Evolutionary conservation across 1,284 basidiomycete genomes (phyloP).

Genomic region (Cerrena zonata): DNA sequence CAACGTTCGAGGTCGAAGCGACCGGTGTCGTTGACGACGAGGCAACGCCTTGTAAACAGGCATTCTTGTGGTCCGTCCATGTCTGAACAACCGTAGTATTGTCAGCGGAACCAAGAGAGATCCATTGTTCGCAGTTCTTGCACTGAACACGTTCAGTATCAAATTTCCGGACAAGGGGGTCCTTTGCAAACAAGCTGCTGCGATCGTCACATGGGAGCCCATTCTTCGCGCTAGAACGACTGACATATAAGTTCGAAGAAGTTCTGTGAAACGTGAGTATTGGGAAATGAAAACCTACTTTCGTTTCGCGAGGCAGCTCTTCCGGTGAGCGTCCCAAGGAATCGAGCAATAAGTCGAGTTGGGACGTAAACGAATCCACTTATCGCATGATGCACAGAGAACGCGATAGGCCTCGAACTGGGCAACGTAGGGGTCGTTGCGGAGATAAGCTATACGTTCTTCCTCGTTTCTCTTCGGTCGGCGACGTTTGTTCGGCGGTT

Average conservation of each 20-base stretch:
- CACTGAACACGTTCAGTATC: conserved; percentile 66
- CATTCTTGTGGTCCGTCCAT: conserved; percentile 29
- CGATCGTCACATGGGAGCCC: conserved; percentile 46
- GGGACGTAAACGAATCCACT: conserved; percentile 74
- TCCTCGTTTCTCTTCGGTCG: conserved; percentile 73
- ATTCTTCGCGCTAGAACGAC: conserved; percentile 20
- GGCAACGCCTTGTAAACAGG: conserved; percentile 20
- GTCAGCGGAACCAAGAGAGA: conserved; percentile 35
- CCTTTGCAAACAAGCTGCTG: conserved; percentile 50
- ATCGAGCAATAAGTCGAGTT: conserved; percentile 81
- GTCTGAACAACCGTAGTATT: conserved; percentile 23
- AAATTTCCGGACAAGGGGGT: conserved; percentile 63
- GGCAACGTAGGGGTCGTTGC: conserved; percentile 68
- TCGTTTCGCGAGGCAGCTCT: conserved; percentile 70
- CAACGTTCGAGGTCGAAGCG: conserved; percentile 15
- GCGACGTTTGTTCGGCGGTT: conserved; percentile 40
- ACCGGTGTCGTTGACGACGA: conserved; percentile 8
- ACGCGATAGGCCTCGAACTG: conserved; percentile 74
- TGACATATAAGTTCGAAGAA: conserved; percentile 1
- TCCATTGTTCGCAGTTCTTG: conserved; percentile 61
- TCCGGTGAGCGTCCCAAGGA: conserved; percentile 75
- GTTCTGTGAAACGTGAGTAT: background rate
- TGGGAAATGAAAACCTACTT: conserved; percentile 35
- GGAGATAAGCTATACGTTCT: conserved; percentile 69
- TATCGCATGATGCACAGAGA: conserved; percentile 69